A percentile compares a stretch with the other conserved stretches of the same genome.
phyloP scores from a whole-genome alignment of 108 stramenopile genomes.

The Cylindrotheca fusiformis region DNA sequence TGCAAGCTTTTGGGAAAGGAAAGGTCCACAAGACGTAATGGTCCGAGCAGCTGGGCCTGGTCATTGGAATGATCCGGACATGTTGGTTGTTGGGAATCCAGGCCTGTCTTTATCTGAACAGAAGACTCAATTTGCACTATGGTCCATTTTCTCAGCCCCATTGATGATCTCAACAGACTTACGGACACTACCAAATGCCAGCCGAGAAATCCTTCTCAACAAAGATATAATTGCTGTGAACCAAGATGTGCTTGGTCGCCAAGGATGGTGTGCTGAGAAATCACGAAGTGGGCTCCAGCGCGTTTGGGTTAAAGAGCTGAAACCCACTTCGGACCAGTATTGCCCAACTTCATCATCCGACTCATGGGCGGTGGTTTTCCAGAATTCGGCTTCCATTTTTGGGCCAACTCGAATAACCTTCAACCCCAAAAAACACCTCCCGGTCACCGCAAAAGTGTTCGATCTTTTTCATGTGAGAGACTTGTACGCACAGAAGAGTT shows the following conservation, averaged over 20 bases:
- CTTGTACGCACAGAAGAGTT: neutral
- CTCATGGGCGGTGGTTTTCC: slow-evolving; percentile 11
- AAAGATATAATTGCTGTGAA: slow-evolving; percentile 23
- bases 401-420: neutral
- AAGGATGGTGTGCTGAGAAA: slow-evolving; percentile 26
- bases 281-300: neutral
- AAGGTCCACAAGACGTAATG: slow-evolving; percentile 6
- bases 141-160: slow-evolving; percentile 48
- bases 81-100: slow-evolving; percentile 47
- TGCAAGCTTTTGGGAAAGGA: slow-evolving; percentile 19
- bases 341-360: slow-evolving; percentile 10
- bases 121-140: slow-evolving; percentile 39
- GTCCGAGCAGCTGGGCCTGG: slow-evolving; percentile 31
- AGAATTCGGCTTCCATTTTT: slow-evolving; percentile 19
- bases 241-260: slow-evolving; percentile 17
- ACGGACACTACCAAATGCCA: slow-evolving; percentile 15
- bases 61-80: slow-evolving; percentile 56
- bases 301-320: slow-evolving; percentile 14
- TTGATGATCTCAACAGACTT: slow-evolving; percentile 46
- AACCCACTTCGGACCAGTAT: neutral
- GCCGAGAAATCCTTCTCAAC: slow-evolving; percentile 16
- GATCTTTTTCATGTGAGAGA: slow-evolving; percentile 12
- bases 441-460: neutral
- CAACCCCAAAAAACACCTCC: slow-evolving; percentile 10
- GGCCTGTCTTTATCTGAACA: slow-evolving; percentile 27